Percentiles rank a stretch among this genome's conserved stretches.
phyloP scores from a whole-genome alignment of 2,329 filamentous ascomycete genomes.

The Talaromyces sp. region DNA sequence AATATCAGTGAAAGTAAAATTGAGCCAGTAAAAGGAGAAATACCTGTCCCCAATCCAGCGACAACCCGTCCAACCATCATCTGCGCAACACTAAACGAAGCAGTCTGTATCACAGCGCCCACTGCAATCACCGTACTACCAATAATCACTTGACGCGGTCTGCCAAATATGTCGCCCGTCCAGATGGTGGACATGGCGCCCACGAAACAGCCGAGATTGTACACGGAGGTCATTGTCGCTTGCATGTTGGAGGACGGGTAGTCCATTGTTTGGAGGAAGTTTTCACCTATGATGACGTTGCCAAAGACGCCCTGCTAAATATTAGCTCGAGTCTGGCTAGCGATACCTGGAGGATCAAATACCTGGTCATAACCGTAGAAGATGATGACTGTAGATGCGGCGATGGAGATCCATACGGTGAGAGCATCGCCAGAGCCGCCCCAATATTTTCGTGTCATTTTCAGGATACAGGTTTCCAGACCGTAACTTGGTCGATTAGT shows the following conservation, averaged over 20 bases:
- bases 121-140: conserved; percentile 28
- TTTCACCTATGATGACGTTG: conserved; percentile 14
- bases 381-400: conserved; percentile 49
- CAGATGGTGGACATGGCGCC: conserved; percentile 17
- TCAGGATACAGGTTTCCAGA: not conserved
- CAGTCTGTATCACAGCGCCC: conserved; percentile 46
- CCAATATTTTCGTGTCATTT: conserved; percentile 48
- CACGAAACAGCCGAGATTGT: conserved; percentile 18
- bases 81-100: conserved; percentile 43
- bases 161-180: conserved; percentile 15
- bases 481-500: not conserved
- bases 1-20: not conserved
- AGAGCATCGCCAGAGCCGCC: conserved; percentile 50
- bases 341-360: not conserved
- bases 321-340: not conserved
- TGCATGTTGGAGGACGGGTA: conserved; percentile 15
- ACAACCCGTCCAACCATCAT: conserved; percentile 48
- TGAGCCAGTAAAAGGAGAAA: conserved; percentile 18
- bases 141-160: conserved; percentile 15
- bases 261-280: conserved; percentile 17
- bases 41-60: conserved; percentile 47
- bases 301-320: conserved; percentile 16
- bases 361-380: conserved; percentile 49
- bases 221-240: conserved; percentile 18
- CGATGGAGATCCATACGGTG: conserved; percentile 53